Percentiles rank a stretch among this genome's conserved stretches.
Evolutionary conservation across 441 rosid species (phyloP).

Genomic region (Populus hybrid): DNA sequence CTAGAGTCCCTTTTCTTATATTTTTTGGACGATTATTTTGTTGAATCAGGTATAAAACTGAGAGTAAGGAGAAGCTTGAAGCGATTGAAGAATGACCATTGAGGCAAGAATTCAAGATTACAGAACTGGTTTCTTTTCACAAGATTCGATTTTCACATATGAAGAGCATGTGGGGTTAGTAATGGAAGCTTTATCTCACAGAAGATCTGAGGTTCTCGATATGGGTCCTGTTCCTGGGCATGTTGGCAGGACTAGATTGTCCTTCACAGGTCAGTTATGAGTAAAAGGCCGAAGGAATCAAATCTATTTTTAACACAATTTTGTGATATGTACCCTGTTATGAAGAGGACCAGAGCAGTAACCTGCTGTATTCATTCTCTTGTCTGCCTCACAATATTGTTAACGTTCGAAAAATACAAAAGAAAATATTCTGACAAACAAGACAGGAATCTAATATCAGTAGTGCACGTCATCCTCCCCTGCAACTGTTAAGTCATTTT

Average conservation of each 20-base stretch:
- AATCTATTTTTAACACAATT: no score
- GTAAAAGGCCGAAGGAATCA: no score
- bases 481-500: no score
- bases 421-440: no score
- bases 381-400: no score
- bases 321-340: no score
- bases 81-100: slow-evolving; percentile 90
- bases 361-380: no score
- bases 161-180: slow-evolving; percentile 89
- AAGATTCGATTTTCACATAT: slow-evolving; percentile 22
- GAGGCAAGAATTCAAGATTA: slow-evolving; percentile 41
- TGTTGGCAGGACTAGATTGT: slow-evolving; percentile 78
- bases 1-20: slow-evolving; percentile 40
- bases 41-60: slow-evolving; percentile 75
- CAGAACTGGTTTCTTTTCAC: slow-evolving; percentile 6
- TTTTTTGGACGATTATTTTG: neutral
- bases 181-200: slow-evolving; percentile 92
- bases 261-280: slow-evolving; percentile 21
- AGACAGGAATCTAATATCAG: no score
- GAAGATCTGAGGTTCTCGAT: slow-evolving; percentile 79
- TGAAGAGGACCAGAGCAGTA: no score
- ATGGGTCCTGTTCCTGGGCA: slow-evolving; percentile 94
- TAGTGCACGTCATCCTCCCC: no score
- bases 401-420: no score
- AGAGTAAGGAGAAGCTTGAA: slow-evolving; percentile 66